Percentiles rank a stretch among this genome's conserved stretches.
Evolutionary conservation across 352 stramenopile species (phyloP).

Genomic region (Globisporangium camurandrum): DNA sequence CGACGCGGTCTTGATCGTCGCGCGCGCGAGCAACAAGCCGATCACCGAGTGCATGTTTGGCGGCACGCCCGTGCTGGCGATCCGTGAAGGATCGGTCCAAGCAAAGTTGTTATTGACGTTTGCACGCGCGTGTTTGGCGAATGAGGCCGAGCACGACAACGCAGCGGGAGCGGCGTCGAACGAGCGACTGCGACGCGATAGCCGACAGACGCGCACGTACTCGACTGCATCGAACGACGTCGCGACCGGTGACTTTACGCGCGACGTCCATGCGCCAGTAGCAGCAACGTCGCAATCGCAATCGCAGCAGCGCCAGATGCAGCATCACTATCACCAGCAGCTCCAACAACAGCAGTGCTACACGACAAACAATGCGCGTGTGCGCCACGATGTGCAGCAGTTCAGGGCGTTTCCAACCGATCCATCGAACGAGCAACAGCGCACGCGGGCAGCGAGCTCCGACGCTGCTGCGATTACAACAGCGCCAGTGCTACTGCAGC

Average conservation of each 20-base stretch:
- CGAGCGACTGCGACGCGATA: background rate
- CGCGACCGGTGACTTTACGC: constrained; percentile 11
- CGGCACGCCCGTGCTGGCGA: constrained; percentile 41
- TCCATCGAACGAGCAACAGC: constrained; percentile 7
- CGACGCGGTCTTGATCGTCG: constrained; percentile 40
- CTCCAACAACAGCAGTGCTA: constrained; percentile 9
- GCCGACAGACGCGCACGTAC: background rate
- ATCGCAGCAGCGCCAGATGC: constrained; percentile 11
- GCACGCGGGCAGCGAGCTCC: constrained; percentile 9
- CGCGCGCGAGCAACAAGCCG: constrained; percentile 44
- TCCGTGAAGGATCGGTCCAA: constrained; percentile 60
- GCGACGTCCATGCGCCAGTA: constrained; percentile 2
- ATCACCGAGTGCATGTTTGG: constrained; percentile 59
- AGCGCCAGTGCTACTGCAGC: background rate
- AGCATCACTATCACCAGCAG: constrained; percentile 1
- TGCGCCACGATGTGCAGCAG: constrained; percentile 12
- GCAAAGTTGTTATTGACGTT: constrained; percentile 64
- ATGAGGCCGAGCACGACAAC: constrained; percentile 19
- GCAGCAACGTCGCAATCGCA: constrained; percentile 7
- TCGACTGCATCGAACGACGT: background rate
- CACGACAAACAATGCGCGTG: constrained; percentile 2
- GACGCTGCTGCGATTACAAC: constrained; percentile 2
- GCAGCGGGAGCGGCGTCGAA: background rate
- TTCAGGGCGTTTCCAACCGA: constrained; percentile 10
- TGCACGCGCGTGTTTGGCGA: constrained; percentile 66